Evolutionary conservation across 1,284 basidiomycete species (phyloP).

Genomic region (Neonothopanus nambi): DNA sequence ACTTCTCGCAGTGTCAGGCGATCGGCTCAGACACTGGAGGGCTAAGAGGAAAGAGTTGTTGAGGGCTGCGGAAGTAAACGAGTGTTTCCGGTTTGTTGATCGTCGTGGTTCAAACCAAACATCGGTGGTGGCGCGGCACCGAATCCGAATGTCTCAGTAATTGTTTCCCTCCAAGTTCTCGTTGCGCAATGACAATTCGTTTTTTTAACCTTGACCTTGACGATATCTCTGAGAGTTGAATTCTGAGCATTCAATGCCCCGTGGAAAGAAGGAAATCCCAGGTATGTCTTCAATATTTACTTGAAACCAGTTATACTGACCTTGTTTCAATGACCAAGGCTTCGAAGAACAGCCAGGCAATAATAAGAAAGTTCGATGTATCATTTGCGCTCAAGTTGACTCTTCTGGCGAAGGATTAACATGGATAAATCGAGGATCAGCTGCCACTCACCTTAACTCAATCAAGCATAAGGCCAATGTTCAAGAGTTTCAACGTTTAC

Average conservation of each 20-base stretch:
- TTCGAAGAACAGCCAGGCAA: neutral
- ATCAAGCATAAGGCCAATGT: neutral
- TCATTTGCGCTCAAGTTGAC: neutral
- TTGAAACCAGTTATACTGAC: neutral
- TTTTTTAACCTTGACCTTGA: no score
- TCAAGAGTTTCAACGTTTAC: neutral
- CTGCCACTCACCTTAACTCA: neutral
- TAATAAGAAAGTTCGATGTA: neutral
- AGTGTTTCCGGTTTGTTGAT: neutral
- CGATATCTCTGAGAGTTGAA: neutral
- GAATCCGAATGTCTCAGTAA: no score
- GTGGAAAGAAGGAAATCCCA: neutral
- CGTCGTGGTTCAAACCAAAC: neutral
- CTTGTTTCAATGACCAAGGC: neutral
- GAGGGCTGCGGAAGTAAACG: neutral
- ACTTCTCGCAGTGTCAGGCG: no score
- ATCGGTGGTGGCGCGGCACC: neutral
- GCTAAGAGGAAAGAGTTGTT: no score
- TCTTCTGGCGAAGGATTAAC: neutral
- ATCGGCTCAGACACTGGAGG: no score
- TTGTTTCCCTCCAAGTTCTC: no score
- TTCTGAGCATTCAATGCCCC: neutral
- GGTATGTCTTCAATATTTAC: no score
- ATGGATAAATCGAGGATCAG: neutral
- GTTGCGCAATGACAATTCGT: no score